Evolutionary conservation across 2,329 filamentous ascomycete species (phyloP).

Genomic region (Zalaria obscura): DNA sequence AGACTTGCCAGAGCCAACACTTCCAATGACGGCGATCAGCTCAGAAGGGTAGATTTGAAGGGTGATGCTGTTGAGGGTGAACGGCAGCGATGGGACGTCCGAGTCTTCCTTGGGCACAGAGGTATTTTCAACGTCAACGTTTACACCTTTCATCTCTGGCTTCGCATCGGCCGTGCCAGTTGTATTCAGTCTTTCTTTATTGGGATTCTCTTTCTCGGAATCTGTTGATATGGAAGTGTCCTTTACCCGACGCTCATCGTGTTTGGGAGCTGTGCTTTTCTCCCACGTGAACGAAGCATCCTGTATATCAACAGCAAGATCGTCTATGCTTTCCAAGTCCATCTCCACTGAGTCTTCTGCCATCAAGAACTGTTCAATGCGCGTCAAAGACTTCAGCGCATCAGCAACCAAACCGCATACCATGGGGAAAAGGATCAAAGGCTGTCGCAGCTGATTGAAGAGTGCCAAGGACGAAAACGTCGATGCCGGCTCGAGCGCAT

Average conservation of each 20-base stretch:
- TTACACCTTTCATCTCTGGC: no score
- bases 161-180: slow-evolving; percentile 35
- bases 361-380: slow-evolving; percentile 71
- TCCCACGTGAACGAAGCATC: no score
- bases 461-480: slow-evolving; percentile 82
- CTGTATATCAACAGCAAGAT: no score
- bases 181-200: not conserved
- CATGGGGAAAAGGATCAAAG: slow-evolving; percentile 69
- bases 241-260: no score
- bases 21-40: slow-evolving; percentile 62
- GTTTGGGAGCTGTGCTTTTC: no score
- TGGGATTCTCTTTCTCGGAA: slow-evolving; percentile 41
- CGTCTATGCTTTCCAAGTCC: no score
- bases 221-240: not conserved
- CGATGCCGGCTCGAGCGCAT: slow-evolving; percentile 53
- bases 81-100: slow-evolving; percentile 47
- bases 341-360: slow-evolving; percentile 47
- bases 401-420: slow-evolving; percentile 80
- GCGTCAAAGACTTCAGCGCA: slow-evolving; percentile 64
- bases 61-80: slow-evolving; percentile 52
- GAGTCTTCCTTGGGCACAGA: no score
- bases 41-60: slow-evolving; percentile 56
- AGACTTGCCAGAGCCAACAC: slow-evolving; percentile 71
- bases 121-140: no score
- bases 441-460: slow-evolving; percentile 76